phyloP scores from a whole-genome alignment of 345 rosid species.

The Salix udensis region DNA sequence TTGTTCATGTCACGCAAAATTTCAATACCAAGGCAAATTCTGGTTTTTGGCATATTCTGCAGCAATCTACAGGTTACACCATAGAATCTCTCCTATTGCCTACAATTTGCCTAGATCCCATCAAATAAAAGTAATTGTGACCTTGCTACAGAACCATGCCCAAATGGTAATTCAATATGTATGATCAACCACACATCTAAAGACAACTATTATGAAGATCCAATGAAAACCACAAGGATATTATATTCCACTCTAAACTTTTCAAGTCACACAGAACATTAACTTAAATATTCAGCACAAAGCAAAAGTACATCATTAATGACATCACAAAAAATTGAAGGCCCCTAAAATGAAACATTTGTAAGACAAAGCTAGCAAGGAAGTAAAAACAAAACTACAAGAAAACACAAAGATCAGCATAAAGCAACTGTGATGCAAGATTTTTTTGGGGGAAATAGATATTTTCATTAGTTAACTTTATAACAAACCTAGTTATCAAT shows the following conservation, averaged over 20 bases:
- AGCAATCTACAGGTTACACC: not conserved
- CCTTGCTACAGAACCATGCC: not conserved
- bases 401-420: no score
- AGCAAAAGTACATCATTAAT: not conserved
- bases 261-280: not conserved
- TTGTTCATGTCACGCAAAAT: not conserved
- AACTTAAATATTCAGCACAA: not conserved
- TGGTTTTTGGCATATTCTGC: not conserved
- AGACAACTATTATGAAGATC: not conserved
- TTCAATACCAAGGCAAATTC: not conserved
- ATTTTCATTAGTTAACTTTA: no score
- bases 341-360: not conserved
- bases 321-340: not conserved
- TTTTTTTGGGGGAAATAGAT: no score
- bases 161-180: not conserved
- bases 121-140: not conserved
- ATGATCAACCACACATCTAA: conserved; percentile 1
- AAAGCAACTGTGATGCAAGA: no score
- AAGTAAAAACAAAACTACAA: no score
- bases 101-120: not conserved
- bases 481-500: no score
- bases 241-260: not conserved
- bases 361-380: not conserved
- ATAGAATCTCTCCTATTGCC: not conserved
- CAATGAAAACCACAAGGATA: not conserved